Conservation (phyloP, 345 rosid species). For the Lepidium didymum region DNA sequence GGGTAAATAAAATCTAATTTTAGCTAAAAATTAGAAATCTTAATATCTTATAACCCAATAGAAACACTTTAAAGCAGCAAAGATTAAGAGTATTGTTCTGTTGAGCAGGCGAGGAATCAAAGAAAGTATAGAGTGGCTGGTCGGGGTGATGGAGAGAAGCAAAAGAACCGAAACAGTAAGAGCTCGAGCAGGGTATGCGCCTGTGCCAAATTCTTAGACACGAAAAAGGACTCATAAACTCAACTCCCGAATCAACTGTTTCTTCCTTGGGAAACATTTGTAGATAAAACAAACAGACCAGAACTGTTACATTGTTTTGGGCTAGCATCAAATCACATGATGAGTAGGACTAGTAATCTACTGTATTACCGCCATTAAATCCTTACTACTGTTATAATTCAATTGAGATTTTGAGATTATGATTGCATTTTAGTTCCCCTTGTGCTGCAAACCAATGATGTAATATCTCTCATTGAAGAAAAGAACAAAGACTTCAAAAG, state of each 20-base stretch:
- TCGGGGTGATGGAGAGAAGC: slow-evolving; percentile 94
- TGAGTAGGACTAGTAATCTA: slow-evolving; percentile 18
- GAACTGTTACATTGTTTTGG: slow-evolving; percentile 26
- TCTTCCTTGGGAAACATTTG: slow-evolving; percentile 31
- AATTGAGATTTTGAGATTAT: neutral
- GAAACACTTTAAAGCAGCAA: neutral
- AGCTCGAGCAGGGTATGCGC: slow-evolving; percentile 49
- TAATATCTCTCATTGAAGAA: neutral
- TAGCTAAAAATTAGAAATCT: neutral
- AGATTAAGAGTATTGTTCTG: neutral
- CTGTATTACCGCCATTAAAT: neutral
- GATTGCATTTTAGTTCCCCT: neutral
- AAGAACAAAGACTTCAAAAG: neutral
- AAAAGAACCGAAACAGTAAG: slow-evolving; percentile 88
- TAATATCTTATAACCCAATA: neutral
- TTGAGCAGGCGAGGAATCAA: slow-evolving; percentile 74
- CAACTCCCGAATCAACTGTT: neutral
- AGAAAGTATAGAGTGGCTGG: slow-evolving; percentile 84
- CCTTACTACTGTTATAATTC: neutral
- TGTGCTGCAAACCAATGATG: neutral
- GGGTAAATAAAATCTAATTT: slow-evolving; percentile 48
- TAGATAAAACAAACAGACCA: slow-evolving; percentile 35
- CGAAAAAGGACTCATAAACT: neutral
- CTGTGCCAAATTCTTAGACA: slow-evolving; percentile 31
- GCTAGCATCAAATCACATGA: slow-evolving; percentile 15